Evolutionary conservation across 176 grass and related monocot species (phyloP).

Genomic region (Tillandsia fasciculata): DNA sequence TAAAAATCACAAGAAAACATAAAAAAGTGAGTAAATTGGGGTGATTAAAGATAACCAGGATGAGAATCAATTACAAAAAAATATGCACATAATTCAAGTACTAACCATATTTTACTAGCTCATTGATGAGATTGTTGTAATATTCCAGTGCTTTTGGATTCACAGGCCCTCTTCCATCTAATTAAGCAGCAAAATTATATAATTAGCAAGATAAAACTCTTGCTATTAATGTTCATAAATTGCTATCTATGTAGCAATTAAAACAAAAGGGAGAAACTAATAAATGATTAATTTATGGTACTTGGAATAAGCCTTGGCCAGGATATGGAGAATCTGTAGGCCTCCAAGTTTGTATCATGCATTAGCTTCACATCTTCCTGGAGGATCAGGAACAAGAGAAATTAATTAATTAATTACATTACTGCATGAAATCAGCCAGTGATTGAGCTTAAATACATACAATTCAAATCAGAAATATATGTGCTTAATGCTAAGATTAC

Average conservation of each 20-base stretch:
- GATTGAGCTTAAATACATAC: not conserved
- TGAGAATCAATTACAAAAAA: not conserved
- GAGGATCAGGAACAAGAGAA: conserved; percentile 4
- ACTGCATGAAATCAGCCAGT: not conserved
- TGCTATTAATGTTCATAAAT: not conserved
- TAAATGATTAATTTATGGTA: conserved; percentile 5
- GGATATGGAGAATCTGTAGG: conserved; percentile 71
- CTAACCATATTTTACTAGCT: conserved; percentile 38
- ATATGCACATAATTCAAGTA: not conserved
- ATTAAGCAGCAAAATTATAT: conserved; percentile 7
- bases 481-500: too few species aligned
- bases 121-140: conserved; percentile 61
- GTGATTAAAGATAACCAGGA: not conserved
- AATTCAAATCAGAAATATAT: not conserved
- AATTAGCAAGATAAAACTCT: not conserved
- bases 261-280: not conserved
- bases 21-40: not conserved
- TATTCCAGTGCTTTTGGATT: conserved; percentile 49
- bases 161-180: conserved; percentile 59
- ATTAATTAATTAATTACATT: not conserved
- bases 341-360: conserved; percentile 41
- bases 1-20: not conserved
- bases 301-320: conserved; percentile 71
- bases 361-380: conserved; percentile 67
- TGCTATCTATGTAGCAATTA: not conserved